Evolutionary conservation across 1,284 basidiomycete species (phyloP).

Genomic region (Trichosporon sp.): DNA sequence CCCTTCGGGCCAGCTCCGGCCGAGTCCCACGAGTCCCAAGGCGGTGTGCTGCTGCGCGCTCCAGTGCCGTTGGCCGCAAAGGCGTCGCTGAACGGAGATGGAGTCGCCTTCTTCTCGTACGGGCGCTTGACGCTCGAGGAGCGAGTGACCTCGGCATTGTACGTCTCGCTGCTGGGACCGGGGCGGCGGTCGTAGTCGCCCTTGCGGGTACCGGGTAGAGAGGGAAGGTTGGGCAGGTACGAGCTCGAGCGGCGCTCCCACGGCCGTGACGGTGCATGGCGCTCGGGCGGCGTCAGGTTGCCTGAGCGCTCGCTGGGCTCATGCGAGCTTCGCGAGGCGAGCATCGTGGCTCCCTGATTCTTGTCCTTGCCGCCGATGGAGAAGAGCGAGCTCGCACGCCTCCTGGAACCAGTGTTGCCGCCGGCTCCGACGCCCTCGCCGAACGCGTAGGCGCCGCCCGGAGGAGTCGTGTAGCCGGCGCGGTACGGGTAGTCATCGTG

Average conservation of each 20-base stretch:
- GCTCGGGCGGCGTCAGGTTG: slow-evolving; percentile 2
- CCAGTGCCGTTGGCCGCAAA: neutral
- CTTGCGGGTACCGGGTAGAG: slow-evolving; percentile 2
- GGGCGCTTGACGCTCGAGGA: slow-evolving; percentile 3
- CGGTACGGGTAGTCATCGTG: neutral
- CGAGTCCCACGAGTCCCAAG: neutral
- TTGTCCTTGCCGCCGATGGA: slow-evolving; percentile 10
- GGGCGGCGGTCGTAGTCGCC: slow-evolving; percentile 12
- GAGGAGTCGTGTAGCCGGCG: neutral
- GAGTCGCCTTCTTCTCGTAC: slow-evolving; percentile 18
- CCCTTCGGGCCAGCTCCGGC: slow-evolving; percentile 4
- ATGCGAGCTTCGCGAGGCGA: neutral
- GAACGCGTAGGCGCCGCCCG: slow-evolving; percentile 33
- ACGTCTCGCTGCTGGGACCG: slow-evolving; percentile 31
- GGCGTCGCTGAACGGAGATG: slow-evolving; percentile 18
- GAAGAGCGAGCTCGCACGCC: slow-evolving; percentile 22
- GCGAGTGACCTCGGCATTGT: slow-evolving; percentile 27
- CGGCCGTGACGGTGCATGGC: slow-evolving; percentile 11
- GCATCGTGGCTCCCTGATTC: neutral
- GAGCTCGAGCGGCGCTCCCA: slow-evolving; percentile 20
- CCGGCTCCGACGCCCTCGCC: slow-evolving; percentile 40
- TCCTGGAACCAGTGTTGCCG: slow-evolving; percentile 12
- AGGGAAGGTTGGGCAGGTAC: slow-evolving; percentile 26
- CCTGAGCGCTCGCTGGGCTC: neutral
- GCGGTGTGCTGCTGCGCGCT: slow-evolving; percentile 1